Percentiles rank a stretch among this genome's conserved stretches.
phyloP scores from a whole-genome alignment of 768 basidiomycete species.

The Tulasnella sp. region DNA sequence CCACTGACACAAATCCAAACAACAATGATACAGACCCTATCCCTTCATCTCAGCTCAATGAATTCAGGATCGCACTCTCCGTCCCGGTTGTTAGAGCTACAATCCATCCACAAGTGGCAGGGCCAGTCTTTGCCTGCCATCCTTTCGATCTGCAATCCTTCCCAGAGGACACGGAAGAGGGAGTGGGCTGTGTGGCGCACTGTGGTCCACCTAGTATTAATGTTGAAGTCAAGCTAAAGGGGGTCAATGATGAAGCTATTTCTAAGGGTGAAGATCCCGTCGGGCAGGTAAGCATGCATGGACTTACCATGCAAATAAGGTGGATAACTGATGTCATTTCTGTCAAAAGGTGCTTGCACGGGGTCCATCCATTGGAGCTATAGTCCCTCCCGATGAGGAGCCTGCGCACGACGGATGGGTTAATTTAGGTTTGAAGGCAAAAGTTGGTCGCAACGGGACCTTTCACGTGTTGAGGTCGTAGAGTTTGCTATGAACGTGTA shows the following conservation, averaged over 20 bases:
- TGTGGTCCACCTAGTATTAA: slow-evolving; percentile 77
- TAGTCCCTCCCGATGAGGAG: slow-evolving; percentile 30
- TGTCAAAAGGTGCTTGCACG: slow-evolving; percentile 33
- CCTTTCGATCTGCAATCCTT: slow-evolving; percentile 76
- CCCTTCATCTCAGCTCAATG: slow-evolving; percentile 38
- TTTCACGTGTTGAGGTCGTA: too few species aligned
- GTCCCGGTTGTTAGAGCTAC: slow-evolving; percentile 58
- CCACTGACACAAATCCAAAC: slow-evolving; percentile 15
- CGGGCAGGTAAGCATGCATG: slow-evolving; percentile 33
- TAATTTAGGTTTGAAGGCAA: slow-evolving; percentile 25
- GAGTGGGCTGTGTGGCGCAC: slow-evolving; percentile 33
- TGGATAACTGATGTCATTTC: slow-evolving; percentile 9
- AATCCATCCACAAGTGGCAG: slow-evolving; percentile 50
- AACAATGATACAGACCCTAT: slow-evolving; percentile 33
- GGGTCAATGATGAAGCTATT: slow-evolving; percentile 48
- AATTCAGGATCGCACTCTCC: slow-evolving; percentile 61
- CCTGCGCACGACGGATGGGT: slow-evolving; percentile 26
- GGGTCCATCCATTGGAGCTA: slow-evolving; percentile 59
- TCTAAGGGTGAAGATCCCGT: slow-evolving; percentile 55
- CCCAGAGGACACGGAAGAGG: slow-evolving; percentile 22
- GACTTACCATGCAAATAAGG: background rate
- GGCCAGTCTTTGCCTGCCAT: slow-evolving; percentile 71
- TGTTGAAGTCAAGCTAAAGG: slow-evolving; percentile 66
- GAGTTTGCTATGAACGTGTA: too few species aligned
- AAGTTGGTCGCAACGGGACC: slow-evolving; percentile 28